Evolutionary conservation across 768 basidiomycete species (phyloP), one percentile per base, ranked within the genome.

Genomic region (Tulasnella sp.): DNA sequence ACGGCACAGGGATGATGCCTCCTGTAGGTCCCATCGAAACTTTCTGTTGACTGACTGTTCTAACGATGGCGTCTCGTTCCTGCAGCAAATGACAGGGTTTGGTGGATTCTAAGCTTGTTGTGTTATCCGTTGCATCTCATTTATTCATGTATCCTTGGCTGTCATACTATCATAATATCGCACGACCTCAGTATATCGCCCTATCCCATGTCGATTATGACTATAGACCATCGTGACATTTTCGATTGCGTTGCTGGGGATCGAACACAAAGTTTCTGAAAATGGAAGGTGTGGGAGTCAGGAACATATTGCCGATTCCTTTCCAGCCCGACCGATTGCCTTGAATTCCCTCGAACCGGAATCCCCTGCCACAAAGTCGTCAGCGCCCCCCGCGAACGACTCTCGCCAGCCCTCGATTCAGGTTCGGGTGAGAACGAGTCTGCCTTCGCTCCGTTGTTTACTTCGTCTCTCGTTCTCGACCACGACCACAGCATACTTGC

Each of bases 11-110:
- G 25, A 76, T 79, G 67, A 87, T 92, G 82, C 85, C 87, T 82
- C 88, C 91, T 77, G 91, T 91, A 80, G 82, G 90, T 85, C 29
- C 38, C 64, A 72, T 39, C 37, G 14, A 67, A 7, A 39, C 25
- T 11, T n/a, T 25, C 37, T 36, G 70, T 42, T 69, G 17, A n/a
- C 38, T 9, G 54, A 25, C 40, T 8, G 37, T 29, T 15, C 39
- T 54, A 40, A 45, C 49, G 72, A 22, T 25, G 38, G 15, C 17
- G n/a, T 58, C 29, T 58, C n/a, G 8, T 22, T 31, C 52, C 67
- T 72, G 42, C 79, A 89, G 88, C 82, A 85, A 75, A 90, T 89
- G 89, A 91, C 91, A 79, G 91, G 91, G 37, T 91, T 88, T 81
- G 87, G 86, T 78, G 81, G 79, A 74, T 84, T 85, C 78, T 86